Evolutionary conservation across 129 eudicot genomes (phyloP).

Genomic region (Lactuca saligna): DNA sequence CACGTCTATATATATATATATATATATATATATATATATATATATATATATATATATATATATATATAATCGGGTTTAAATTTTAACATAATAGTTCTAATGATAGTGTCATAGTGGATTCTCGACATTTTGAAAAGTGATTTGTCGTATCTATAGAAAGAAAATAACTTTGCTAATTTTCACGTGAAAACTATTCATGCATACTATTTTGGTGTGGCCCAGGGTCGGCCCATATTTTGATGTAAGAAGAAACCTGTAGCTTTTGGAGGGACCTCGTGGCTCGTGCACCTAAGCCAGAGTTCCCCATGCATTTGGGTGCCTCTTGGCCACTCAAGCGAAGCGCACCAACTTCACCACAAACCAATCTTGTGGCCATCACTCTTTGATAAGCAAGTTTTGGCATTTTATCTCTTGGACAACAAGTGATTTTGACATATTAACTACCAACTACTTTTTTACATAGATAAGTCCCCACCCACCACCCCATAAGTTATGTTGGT

Average conservation of each 20-base stretch:
- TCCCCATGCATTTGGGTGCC: conserved; percentile 1
- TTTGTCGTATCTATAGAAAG: too few species aligned
- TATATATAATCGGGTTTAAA: too few species aligned
- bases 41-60: too few species aligned
- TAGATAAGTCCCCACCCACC: not conserved
- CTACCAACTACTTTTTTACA: conserved; percentile 24
- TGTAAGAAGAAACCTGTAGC: conserved; percentile 3
- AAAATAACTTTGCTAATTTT: not conserved
- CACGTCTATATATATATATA: too few species aligned
- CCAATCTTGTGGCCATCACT: conserved; percentile 26
- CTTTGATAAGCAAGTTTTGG: conserved; percentile 10
- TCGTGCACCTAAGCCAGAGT: not conserved
- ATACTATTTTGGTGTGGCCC: not conserved
- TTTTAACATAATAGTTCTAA: too few species aligned
- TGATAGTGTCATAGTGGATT: too few species aligned
- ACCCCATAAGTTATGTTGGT: not conserved
- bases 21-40: too few species aligned
- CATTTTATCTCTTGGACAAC: not conserved
- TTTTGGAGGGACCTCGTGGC: conserved; percentile 16
- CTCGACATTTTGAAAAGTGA: too few species aligned
- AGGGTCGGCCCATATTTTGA: not conserved
- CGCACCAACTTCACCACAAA: conserved; percentile 18
- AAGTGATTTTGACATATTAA: conserved; percentile 15
- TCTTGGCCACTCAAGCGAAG: conserved; percentile 20
- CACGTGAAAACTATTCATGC: conserved; percentile 23